Conservation (phyloP, 805 yeast genomes). For the Barnettozyma salicaria region DNA sequence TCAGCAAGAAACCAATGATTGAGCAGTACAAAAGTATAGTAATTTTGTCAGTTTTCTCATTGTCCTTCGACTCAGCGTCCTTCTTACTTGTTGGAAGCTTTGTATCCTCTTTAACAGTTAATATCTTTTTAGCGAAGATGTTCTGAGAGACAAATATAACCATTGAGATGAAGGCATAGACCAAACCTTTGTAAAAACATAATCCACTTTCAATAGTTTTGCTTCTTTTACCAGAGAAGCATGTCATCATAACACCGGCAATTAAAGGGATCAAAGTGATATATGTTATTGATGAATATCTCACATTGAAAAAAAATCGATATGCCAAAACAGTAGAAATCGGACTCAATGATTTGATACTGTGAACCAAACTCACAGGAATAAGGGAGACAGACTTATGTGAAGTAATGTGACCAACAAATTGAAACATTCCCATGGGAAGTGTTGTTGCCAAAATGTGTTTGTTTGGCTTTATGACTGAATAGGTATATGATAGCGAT, state of each 20-base stretch:
- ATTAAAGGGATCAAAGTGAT: constrained; percentile 74
- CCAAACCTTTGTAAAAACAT: constrained; percentile 28
- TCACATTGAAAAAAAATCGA: constrained; percentile 49
- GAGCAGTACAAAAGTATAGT: constrained; percentile 71
- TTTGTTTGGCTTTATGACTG: constrained; percentile 49
- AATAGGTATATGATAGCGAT: constrained; percentile 21
- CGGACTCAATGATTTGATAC: constrained; percentile 89
- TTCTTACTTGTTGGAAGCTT: constrained; percentile 17
- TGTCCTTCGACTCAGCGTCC: constrained; percentile 23
- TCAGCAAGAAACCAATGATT: constrained; percentile 56
- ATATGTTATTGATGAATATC: constrained; percentile 63
- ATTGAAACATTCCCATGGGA: constrained; percentile 94
- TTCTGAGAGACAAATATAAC: constrained; percentile 70
- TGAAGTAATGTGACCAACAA: constrained; percentile 83
- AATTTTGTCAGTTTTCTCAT: constrained; percentile 56
- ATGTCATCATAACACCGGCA: constrained; percentile 78
- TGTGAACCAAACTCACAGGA: constrained; percentile 93
- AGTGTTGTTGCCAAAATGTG: constrained; percentile 58
- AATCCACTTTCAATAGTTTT: constrained; percentile 11
- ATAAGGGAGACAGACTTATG: constrained; percentile 89
- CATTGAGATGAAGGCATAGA: constrained; percentile 38
- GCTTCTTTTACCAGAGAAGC: constrained; percentile 39
- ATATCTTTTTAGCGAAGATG: constrained; percentile 68
- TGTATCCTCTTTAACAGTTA: constrained; percentile 41
- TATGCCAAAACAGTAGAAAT: constrained; percentile 80